A percentile compares a stretch with the other conserved stretches of the same genome.
Conservation (phyloP, 83 land plant genomes). For the Larix sibirica region DNA sequence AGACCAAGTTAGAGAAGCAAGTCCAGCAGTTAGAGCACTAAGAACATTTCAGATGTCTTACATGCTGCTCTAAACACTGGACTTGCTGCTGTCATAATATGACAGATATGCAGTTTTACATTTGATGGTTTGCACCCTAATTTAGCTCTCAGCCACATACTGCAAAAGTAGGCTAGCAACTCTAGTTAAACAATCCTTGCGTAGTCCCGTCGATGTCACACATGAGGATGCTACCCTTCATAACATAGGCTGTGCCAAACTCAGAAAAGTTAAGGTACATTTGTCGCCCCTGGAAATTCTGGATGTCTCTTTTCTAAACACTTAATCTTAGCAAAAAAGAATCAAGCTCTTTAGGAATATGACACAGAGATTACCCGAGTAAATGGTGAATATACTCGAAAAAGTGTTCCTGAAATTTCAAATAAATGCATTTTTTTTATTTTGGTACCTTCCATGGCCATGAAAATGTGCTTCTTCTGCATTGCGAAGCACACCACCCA, state of each 20-base stretch:
- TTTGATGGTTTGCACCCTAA: neutral
- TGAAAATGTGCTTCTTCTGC: constrained; percentile 24
- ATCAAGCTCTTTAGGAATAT: neutral
- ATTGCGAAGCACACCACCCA: constrained; percentile 24
- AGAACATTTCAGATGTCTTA: too few relatives aligned
- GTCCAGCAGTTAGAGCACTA: too few relatives aligned
- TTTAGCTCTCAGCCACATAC: neutral
- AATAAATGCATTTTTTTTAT: neutral
- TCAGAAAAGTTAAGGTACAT: neutral
- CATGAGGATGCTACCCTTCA: neutral
- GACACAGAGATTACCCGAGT: neutral
- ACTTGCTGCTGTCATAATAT: neutral
- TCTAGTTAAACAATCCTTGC: neutral
- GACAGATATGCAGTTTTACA: neutral
- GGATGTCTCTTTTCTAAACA: neutral
- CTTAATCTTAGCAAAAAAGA: neutral
- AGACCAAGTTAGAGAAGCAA: neutral
- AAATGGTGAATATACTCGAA: neutral
- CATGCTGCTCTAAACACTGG: too few relatives aligned
- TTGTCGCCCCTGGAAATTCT: neutral
- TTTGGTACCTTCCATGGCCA: constrained; percentile 25
- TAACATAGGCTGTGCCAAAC: neutral
- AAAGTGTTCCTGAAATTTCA: neutral
- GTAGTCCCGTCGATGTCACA: neutral
- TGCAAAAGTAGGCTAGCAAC: neutral